Conservation (phyloP, 192 early-diverging fungal genomes). For the Backusella morwellensis region DNA sequence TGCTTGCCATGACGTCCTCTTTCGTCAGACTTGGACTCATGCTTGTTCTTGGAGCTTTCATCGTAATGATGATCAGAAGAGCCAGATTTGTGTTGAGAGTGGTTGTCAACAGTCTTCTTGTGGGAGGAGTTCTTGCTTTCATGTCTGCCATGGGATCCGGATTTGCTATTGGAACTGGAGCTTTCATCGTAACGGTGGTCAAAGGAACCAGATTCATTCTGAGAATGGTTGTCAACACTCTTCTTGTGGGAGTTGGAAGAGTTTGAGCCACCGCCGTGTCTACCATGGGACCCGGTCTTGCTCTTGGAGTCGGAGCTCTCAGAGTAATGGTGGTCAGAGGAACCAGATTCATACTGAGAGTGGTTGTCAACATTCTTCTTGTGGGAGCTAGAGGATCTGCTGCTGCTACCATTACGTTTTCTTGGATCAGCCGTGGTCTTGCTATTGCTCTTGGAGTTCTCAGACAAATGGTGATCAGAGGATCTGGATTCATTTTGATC, state of each 20-base stretch:
- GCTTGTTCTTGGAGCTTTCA: not conserved
- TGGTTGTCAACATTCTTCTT: not conserved
- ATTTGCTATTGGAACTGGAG: not conserved
- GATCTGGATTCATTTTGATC: too few relatives aligned
- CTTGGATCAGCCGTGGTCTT: too few relatives aligned
- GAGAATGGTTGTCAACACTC: not conserved
- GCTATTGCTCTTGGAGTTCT: too few relatives aligned
- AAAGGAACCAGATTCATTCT: not conserved
- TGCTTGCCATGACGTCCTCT: not conserved
- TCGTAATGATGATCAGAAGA: not conserved
- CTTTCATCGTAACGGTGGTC: not conserved
- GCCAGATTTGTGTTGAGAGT: not conserved
- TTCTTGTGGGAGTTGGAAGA: not conserved
- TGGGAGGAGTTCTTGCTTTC: not conserved
- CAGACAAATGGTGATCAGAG: too few relatives aligned
- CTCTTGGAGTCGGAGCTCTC: not conserved
- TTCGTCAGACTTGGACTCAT: not conserved
- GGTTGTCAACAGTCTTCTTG: not conserved
- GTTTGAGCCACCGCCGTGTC: not conserved
- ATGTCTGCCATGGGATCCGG: too few relatives aligned
- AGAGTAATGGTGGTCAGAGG: not conserved
- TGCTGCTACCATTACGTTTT: not conserved
- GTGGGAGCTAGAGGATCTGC: not conserved
- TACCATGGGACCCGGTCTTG: not conserved
- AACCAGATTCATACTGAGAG: not conserved